Evolutionary conservation across 352 stramenopile genomes (phyloP).

Genomic region (Pythium vanterpoolii): DNA sequence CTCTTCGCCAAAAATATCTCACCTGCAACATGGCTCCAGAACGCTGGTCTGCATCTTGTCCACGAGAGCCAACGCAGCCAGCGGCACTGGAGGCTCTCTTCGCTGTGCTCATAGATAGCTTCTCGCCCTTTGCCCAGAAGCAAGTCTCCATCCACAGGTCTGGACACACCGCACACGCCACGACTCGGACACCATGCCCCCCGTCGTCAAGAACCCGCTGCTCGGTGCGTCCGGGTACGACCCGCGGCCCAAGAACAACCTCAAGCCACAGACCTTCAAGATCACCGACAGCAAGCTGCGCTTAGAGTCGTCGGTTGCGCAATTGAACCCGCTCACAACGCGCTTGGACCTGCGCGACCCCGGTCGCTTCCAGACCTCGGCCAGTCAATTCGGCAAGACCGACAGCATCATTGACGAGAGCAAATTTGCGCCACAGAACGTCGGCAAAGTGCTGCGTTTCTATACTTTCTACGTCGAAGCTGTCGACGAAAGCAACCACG

Average conservation of each 20-base stretch:
- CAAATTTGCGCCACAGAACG: slow-evolving; percentile 80
- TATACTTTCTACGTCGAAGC: slow-evolving; percentile 82
- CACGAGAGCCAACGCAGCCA: not conserved
- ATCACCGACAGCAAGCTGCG: slow-evolving; percentile 53
- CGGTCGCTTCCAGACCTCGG: slow-evolving; percentile 55
- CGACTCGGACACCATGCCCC: slow-evolving; percentile 34
- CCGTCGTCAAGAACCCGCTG: slow-evolving; percentile 65
- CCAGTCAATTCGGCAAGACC: slow-evolving; percentile 52
- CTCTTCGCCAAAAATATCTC: slow-evolving; percentile 4
- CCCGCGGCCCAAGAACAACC: slow-evolving; percentile 53
- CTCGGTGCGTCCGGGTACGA: slow-evolving; percentile 74
- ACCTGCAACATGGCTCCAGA: slow-evolving; percentile 5
- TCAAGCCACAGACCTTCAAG: slow-evolving; percentile 83
- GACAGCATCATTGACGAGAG: slow-evolving; percentile 39
- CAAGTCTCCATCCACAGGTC: not conserved
- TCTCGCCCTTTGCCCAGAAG: not conserved
- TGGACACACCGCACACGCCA: not conserved
- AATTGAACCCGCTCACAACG: slow-evolving; percentile 59
- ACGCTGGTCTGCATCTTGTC: not conserved
- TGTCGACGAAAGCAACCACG: slow-evolving; percentile 80
- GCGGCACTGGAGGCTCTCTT: not conserved
- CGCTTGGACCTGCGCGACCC: slow-evolving; percentile 52
- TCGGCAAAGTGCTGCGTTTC: slow-evolving; percentile 79
- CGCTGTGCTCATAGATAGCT: not conserved
- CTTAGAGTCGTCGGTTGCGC: slow-evolving; percentile 58